These are phyloP conservation scores for Penicillium tannophilum DNA, from an alignment of 495 filamentous ascomycete genomes.

Conservation along the genomic window DNA sequence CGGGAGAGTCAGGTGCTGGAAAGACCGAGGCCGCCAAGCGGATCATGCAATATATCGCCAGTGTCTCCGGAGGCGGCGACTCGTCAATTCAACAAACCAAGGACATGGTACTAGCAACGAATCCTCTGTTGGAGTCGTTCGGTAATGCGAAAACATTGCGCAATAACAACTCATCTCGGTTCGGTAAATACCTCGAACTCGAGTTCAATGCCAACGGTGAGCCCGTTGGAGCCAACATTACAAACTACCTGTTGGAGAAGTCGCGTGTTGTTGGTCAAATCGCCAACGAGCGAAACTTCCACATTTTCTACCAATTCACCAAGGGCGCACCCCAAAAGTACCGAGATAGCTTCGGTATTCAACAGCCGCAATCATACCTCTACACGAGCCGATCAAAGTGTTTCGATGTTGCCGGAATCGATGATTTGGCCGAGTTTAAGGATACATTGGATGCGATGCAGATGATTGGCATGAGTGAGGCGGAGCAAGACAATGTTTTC, in stretches of 20 bases:
- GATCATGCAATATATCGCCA: constrained; percentile 99
- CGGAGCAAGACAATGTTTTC: constrained; percentile 95
- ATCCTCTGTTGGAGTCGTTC: constrained; percentile 95
- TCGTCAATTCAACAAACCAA: constrained; percentile 97
- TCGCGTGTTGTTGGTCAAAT: constrained; percentile 95
- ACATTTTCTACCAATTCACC: constrained; percentile 99
- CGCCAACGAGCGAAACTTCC: constrained; percentile 93
- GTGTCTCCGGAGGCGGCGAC: constrained; percentile 84
- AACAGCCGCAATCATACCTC: constrained; percentile 89
- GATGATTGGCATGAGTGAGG: constrained; percentile 83
- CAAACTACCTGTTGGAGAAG: constrained; percentile 97
- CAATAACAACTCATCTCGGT: constrained; percentile 98
- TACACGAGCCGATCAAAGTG: constrained; percentile 96
- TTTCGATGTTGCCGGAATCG: constrained; percentile 88
- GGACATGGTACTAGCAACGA: constrained; percentile 98
- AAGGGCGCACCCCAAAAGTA: constrained; percentile 90
- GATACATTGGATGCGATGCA: constrained; percentile 95
- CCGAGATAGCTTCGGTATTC: constrained; percentile 81
- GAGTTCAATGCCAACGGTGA: constrained; percentile 95
- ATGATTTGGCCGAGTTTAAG: constrained; percentile 86
- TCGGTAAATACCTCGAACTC: constrained; percentile 97
- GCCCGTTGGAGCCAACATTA: constrained; percentile 95
- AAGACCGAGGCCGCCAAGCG: constrained; percentile 99
- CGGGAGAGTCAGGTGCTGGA: constrained; percentile 95
- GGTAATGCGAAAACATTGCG: constrained; percentile 97